phyloP scores from a whole-genome alignment of 2,329 filamentous ascomycete genomes.

The Diaporthe vexans region DNA sequence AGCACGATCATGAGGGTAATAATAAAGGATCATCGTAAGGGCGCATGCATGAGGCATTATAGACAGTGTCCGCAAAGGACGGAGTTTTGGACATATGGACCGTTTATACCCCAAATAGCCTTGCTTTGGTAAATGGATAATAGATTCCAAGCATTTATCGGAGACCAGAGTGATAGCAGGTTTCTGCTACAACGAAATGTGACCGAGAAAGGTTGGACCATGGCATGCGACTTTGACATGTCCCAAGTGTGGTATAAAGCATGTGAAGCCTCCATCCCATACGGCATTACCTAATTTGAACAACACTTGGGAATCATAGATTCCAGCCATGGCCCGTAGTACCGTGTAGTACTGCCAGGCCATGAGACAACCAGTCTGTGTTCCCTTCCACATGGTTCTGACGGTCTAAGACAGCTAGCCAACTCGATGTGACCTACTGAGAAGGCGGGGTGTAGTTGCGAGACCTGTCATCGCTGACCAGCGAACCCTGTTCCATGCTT shows the following conservation, averaged over 20 bases:
- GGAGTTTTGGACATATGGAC: slow-evolving; percentile 36
- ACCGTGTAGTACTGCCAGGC: not conserved
- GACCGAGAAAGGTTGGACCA: not conserved
- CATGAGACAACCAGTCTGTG: not conserved
- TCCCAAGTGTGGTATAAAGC: not conserved
- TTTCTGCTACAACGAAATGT: too few relatives aligned
- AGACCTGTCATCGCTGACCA: not conserved
- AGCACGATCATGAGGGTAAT: slow-evolving; percentile 8
- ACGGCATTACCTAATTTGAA: not conserved
- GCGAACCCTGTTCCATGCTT: not conserved
- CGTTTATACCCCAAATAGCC: slow-evolving; percentile 40
- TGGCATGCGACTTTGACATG: not conserved
- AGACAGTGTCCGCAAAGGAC: slow-evolving; percentile 26
- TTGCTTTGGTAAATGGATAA: slow-evolving; percentile 28
- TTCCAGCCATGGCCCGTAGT: not conserved
- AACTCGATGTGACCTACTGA: not conserved
- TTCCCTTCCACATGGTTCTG: not conserved
- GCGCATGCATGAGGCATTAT: slow-evolving; percentile 32
- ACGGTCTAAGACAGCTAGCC: not conserved
- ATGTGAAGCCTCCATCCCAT: not conserved
- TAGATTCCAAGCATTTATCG: slow-evolving; percentile 6
- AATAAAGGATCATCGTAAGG: slow-evolving; percentile 4
- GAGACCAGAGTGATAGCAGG: too few relatives aligned
- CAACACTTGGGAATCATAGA: not conserved
- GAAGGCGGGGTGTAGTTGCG: not conserved